Evolutionary conservation across 2,329 filamentous ascomycete species (phyloP).

Genomic region (Pseudogymnoascus sp.): DNA sequence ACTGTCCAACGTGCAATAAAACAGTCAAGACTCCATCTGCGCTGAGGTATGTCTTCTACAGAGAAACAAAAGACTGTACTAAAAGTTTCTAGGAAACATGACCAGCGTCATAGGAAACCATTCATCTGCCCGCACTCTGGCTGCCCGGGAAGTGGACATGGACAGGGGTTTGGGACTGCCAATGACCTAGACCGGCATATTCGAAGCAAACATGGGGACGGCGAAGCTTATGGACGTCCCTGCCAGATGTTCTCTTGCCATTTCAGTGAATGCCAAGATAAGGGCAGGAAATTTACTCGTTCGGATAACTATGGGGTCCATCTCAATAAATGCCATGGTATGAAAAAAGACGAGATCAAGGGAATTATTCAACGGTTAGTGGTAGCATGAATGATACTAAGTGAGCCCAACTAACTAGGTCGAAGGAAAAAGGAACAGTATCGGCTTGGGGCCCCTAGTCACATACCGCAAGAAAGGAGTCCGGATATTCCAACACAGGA

Average conservation of each 20-base stretch:
- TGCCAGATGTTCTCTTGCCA: constrained; percentile 53
- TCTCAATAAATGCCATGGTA: constrained; percentile 57
- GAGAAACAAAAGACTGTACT: constrained; percentile 16
- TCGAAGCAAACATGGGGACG: constrained; percentile 56
- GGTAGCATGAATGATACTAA: background rate
- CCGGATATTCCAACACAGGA: background rate
- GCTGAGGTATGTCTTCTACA: constrained; percentile 38
- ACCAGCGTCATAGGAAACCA: constrained; percentile 59
- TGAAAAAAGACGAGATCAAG: constrained; percentile 32
- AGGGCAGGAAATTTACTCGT: constrained; percentile 66
- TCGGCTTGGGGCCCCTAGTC: background rate
- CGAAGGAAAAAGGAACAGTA: constrained; percentile 6
- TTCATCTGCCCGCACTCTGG: constrained; percentile 49
- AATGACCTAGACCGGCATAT: constrained; percentile 80
- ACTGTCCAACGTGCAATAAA: constrained; percentile 35
- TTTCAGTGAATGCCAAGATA: constrained; percentile 45
- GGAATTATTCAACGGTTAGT: constrained; percentile 40
- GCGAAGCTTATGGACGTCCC: constrained; percentile 35
- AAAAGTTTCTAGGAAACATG: constrained; percentile 56
- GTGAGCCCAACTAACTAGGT: constrained; percentile 8
- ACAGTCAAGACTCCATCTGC: constrained; percentile 45
- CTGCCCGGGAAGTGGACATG: constrained; percentile 42
- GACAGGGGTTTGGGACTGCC: constrained; percentile 62
- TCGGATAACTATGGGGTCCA: constrained; percentile 83
- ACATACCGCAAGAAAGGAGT: constrained; percentile 16